phyloP scores from a whole-genome alignment of 2,329 filamentous ascomycete species.

The Colletotrichum sojae region DNA sequence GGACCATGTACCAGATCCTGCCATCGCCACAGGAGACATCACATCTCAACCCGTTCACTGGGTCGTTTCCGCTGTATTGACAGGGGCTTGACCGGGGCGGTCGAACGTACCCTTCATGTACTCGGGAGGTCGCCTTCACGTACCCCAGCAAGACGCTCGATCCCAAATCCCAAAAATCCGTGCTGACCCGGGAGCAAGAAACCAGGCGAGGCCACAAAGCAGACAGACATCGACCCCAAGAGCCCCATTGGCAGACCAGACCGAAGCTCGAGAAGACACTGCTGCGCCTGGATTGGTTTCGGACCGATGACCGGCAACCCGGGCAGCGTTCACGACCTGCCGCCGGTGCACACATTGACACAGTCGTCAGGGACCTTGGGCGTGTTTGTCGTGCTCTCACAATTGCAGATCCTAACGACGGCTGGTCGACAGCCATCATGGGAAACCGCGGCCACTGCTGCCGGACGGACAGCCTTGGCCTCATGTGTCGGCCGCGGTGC shows the following conservation, averaged over 20 bases:
- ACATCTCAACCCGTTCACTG: slow-evolving; percentile 38
- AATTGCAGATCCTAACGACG: slow-evolving; percentile 1
- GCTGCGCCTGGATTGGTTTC: background rate
- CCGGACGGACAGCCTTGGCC: background rate
- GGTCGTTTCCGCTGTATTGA: slow-evolving; percentile 32
- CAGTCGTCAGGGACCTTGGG: background rate
- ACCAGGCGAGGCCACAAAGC: background rate
- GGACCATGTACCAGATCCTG: slow-evolving; percentile 34
- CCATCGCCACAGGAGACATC: slow-evolving; percentile 31
- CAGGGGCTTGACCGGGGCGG: slow-evolving; percentile 18
- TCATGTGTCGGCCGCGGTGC: slow-evolving; percentile 8
- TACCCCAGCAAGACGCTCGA: background rate
- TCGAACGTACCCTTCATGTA: slow-evolving; percentile 19
- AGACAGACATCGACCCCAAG: background rate
- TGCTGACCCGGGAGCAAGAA: background rate
- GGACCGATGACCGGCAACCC: slow-evolving; percentile 9
- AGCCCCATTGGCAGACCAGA: background rate
- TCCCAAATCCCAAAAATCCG: background rate
- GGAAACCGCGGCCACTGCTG: background rate
- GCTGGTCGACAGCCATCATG: background rate
- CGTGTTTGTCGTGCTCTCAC: slow-evolving; percentile 6
- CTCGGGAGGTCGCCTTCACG: background rate
- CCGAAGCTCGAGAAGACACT: background rate
- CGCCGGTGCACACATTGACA: background rate
- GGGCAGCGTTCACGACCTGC: background rate